phyloP scores from a whole-genome alignment of 2,329 filamentous ascomycete genomes.

The Beauveria australis region DNA sequence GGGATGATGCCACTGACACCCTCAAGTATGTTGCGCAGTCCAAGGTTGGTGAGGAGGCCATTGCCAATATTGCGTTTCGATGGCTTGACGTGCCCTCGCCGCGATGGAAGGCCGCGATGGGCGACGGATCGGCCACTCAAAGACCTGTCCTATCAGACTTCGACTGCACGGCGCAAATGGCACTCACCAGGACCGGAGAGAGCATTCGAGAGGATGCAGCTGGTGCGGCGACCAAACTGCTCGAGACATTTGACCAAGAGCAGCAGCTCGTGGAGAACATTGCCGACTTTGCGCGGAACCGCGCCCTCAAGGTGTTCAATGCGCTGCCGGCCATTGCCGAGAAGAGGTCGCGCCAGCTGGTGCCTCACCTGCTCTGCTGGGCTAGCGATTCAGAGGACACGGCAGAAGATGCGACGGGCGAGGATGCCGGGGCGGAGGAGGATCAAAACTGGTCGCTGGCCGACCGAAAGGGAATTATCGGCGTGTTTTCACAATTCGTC shows the following conservation, averaged over 20 bases:
- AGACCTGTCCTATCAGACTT: constrained; percentile 59
- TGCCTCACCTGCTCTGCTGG: constrained; percentile 82
- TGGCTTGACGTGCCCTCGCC: constrained; percentile 62
- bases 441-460: constrained; percentile 56
- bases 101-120: constrained; percentile 39
- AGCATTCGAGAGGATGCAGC: constrained; percentile 45
- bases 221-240: constrained; percentile 49
- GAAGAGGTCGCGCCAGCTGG: constrained; percentile 73
- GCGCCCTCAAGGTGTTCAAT: constrained; percentile 71
- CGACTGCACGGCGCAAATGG: constrained; percentile 69
- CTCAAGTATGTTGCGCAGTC: constrained; percentile 66
- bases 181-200: constrained; percentile 44
- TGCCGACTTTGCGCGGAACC: constrained; percentile 55
- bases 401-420: constrained; percentile 36
- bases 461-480: constrained; percentile 77
- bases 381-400: constrained; percentile 44
- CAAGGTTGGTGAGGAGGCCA: constrained; percentile 61
- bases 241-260: constrained; percentile 54
- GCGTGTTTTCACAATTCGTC: constrained; percentile 72
- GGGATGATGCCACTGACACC: constrained; percentile 73
- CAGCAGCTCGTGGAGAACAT: constrained; percentile 47
- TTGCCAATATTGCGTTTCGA: constrained; percentile 64
- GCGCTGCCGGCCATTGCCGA: constrained; percentile 71
- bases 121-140: constrained; percentile 25
- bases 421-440: constrained; percentile 34